Evolutionary conservation across 2,329 filamentous ascomycete genomes (phyloP).

Genomic region (Apiospora koreana): DNA sequence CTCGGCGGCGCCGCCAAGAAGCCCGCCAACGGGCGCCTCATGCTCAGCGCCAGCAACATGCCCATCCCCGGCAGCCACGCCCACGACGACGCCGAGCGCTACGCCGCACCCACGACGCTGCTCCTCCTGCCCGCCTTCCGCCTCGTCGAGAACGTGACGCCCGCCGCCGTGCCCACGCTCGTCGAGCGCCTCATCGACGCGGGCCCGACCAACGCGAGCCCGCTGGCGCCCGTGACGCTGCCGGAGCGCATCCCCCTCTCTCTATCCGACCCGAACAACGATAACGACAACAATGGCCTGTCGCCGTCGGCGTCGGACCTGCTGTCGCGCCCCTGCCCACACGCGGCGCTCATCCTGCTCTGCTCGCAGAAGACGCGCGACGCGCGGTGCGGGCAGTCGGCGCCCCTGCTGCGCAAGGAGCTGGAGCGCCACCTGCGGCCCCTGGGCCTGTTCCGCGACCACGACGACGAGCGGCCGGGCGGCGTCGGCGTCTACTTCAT

Average conservation of each 20-base stretch:
- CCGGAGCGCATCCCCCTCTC: constrained; percentile 31
- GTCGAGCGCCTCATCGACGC: constrained; percentile 70
- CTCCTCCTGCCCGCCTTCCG: constrained; percentile 85
- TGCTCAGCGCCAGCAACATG: constrained; percentile 91
- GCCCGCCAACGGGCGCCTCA: constrained; percentile 73
- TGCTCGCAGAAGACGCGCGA: constrained; percentile 96
- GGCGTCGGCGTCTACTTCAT: constrained; percentile 97
- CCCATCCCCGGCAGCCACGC: constrained; percentile 67
- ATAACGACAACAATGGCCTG: constrained; percentile 27
- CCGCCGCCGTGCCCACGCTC: constrained; percentile 69
- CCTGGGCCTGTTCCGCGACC: constrained; percentile 80
- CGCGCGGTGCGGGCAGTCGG: constrained; percentile 90
- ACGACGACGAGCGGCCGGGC: constrained; percentile 85
- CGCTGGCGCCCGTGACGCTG: constrained; percentile 48
- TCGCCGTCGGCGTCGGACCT: constrained; percentile 32
- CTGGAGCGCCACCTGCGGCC: constrained; percentile 86
- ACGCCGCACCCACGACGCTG: constrained; percentile 72
- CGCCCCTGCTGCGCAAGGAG: constrained; percentile 84
- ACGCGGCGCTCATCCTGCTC: constrained; percentile 84
- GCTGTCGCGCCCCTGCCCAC: constrained; percentile 68
- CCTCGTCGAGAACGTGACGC: constrained; percentile 80
- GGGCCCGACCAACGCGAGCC: constrained; percentile 72
- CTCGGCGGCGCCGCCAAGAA: constrained; percentile 51
- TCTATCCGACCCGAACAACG: neutral
- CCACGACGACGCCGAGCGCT: constrained; percentile 64